Percentiles rank a stretch among this genome's conserved stretches.
Evolutionary conservation across 805 yeast species (phyloP).

Genomic region (Pachysolen tannophilus): DNA sequence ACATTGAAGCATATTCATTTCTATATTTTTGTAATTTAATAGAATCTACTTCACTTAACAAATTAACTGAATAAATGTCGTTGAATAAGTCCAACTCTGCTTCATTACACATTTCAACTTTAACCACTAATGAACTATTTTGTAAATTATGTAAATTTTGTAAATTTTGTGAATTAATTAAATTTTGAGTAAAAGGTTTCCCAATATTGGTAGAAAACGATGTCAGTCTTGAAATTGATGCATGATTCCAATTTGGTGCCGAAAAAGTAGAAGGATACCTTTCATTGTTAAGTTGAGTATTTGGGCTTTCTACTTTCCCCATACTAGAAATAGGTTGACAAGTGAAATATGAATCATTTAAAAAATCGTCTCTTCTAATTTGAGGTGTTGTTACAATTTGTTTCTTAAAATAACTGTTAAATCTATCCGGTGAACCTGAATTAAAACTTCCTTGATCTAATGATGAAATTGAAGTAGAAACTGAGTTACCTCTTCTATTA

Average conservation of each 20-base stretch:
- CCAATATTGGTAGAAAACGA: background rate
- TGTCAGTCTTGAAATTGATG: too few species aligned
- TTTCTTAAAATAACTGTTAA: conserved; percentile 16
- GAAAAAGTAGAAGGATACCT: background rate
- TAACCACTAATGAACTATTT: conserved; percentile 21
- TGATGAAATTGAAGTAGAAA: conserved; percentile 12
- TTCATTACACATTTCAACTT: conserved; percentile 38
- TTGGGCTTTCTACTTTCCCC: conserved; percentile 2
- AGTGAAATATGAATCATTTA: background rate
- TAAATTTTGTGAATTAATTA: too few species aligned
- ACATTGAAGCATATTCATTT: conserved; percentile 66
- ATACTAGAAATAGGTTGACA: background rate
- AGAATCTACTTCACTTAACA: conserved; percentile 31
- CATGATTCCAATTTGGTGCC: too few species aligned
- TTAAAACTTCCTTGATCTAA: conserved; percentile 13
- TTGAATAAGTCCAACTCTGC: conserved; percentile 36
- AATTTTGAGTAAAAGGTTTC: background rate
- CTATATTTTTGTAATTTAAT: conserved; percentile 37
- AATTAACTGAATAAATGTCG: conserved; percentile 29
- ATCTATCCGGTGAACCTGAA: conserved; percentile 22
- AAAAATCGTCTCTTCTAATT: conserved; percentile 14
- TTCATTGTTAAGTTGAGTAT: background rate
- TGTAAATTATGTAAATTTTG: background rate
- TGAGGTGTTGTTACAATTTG: conserved; percentile 11
- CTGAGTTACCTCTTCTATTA: conserved; percentile 9